Percentiles rank a stretch among this genome's conserved stretches.
These are phyloP conservation scores for Megacollybia marginata DNA, from an alignment of 768 basidiomycete species.

Conservation along the genomic window DNA sequence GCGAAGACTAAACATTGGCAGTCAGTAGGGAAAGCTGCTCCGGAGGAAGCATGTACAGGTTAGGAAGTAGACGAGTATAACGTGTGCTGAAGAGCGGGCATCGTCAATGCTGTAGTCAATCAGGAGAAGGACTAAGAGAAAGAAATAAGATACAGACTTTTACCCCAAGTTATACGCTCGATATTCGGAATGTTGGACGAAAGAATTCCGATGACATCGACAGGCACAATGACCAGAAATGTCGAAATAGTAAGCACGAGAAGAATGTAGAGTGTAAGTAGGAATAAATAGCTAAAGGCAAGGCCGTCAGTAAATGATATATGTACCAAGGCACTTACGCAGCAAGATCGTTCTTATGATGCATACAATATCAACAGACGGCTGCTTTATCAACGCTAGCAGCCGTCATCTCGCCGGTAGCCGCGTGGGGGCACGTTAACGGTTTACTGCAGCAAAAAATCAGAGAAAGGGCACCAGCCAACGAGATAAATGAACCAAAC, in stretches of 20 bases:
- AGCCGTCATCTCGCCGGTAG: constrained; percentile 48
- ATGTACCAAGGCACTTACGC: constrained; percentile 47
- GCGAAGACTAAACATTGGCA: constrained; percentile 41
- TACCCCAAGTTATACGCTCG: too few species aligned
- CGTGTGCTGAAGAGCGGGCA: constrained; percentile 50
- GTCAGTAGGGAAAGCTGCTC: not conserved
- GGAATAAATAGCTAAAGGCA: constrained; percentile 40
- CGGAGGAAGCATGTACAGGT: constrained; percentile 30
- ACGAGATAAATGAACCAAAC: constrained; percentile 26
- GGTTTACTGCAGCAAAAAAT: constrained; percentile 27
- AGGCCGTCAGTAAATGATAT: not conserved
- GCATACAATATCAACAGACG: constrained; percentile 39
- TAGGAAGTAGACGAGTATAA: constrained; percentile 42
- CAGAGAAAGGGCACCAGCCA: not conserved
- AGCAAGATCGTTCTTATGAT: constrained; percentile 54
- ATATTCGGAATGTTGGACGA: constrained; percentile 26
- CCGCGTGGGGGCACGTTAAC: too few species aligned
- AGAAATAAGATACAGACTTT: constrained; percentile 35
- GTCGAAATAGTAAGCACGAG: constrained; percentile 46
- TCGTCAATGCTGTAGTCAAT: constrained; percentile 19
- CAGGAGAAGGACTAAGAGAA: not conserved
- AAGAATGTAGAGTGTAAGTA: constrained; percentile 58
- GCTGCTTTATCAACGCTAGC: constrained; percentile 32
- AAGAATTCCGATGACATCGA: too few species aligned
- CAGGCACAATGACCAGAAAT: constrained; percentile 57